Percentiles rank a stretch among this genome's conserved stretches.
phyloP scores from a whole-genome alignment of 495 filamentous ascomycete species.

The Xeromyces bisporus region DNA sequence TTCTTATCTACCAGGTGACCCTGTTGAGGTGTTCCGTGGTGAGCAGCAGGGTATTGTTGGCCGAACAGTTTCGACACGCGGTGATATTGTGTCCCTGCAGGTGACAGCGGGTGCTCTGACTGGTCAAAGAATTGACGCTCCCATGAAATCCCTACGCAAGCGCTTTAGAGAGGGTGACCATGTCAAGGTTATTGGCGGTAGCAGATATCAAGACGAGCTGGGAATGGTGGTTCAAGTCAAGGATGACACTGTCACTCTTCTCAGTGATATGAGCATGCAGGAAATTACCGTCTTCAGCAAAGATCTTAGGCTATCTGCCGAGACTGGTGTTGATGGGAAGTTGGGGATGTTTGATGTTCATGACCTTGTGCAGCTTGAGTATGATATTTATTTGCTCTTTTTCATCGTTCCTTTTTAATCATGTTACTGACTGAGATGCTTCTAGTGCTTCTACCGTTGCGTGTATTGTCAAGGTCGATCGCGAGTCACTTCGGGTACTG shows the following conservation, averaged over 20 bases:
- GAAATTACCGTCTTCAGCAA: slow-evolving; percentile 98
- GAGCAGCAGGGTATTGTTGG: slow-evolving; percentile 87
- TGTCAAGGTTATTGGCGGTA: slow-evolving; percentile 95
- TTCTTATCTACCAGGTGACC: slow-evolving; percentile 77
- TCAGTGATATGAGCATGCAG: slow-evolving; percentile 77
- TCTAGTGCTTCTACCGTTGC: slow-evolving; percentile 65
- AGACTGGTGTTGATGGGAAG: slow-evolving; percentile 64
- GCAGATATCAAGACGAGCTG: slow-evolving; percentile 80
- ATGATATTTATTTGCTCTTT: slow-evolving; percentile 13
- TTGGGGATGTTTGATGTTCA: slow-evolving; percentile 77
- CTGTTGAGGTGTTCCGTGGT: slow-evolving; percentile 88
- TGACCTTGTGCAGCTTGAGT: slow-evolving; percentile 89
- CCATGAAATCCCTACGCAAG: slow-evolving; percentile 84
- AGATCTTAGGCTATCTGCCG: slow-evolving; percentile 80
- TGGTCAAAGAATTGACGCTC: slow-evolving; percentile 80
- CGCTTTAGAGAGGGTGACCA: slow-evolving; percentile 88
- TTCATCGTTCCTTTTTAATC: not conserved
- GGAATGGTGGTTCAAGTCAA: slow-evolving; percentile 92
- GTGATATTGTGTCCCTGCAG: slow-evolving; percentile 76
- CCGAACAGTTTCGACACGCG: slow-evolving; percentile 69
- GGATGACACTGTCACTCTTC: slow-evolving; percentile 76
- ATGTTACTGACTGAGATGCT: slow-evolving; percentile 15
- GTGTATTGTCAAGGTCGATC: slow-evolving; percentile 86
- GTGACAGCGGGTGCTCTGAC: slow-evolving; percentile 70
- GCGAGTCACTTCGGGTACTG: slow-evolving; percentile 74